Percentiles rank a stretch among this genome's conserved stretches.
Evolutionary conservation across 2,329 filamentous ascomycete genomes (phyloP).

Genomic region (Fusarium poae): DNA sequence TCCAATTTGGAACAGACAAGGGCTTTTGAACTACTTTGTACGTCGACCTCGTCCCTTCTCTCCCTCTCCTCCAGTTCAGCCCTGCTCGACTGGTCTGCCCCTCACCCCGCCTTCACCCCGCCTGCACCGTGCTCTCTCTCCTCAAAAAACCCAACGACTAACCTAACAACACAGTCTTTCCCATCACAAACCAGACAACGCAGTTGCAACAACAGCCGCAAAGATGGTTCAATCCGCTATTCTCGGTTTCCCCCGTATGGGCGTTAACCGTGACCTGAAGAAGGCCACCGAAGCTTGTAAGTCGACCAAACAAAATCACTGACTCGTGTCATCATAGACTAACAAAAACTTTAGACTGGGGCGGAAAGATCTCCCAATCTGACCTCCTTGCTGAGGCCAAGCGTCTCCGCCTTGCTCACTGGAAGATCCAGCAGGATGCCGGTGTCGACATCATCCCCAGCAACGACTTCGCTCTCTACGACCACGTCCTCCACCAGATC

Average conservation of each 20-base stretch:
- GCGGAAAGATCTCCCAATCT: conserved; percentile 90
- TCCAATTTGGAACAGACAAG: conserved; percentile 50
- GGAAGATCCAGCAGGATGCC: conserved; percentile 99
- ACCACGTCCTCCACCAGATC: conserved; percentile 97
- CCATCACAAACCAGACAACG: conserved; percentile 40
- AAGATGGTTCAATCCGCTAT: conserved; percentile 79
- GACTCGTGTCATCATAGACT: conserved; percentile 28
- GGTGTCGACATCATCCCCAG: conserved; percentile 97
- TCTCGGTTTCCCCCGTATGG: conserved; percentile 99
- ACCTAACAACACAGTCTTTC: conserved; percentile 28
- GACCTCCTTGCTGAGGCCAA: conserved; percentile 96
- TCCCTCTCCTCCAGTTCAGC: conserved; percentile 17
- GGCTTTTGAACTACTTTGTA: conserved; percentile 46
- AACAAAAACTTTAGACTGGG: conserved; percentile 72
- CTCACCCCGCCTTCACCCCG: conserved; percentile 48
- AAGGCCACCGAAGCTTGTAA: conserved; percentile 96
- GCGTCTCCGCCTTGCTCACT: conserved; percentile 95
- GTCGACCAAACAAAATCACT: conserved; percentile 58
- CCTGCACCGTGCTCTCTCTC: conserved; percentile 40
- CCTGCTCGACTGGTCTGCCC: conserved; percentile 32
- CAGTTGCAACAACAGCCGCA: conserved; percentile 53
- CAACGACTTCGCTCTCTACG: conserved; percentile 99
- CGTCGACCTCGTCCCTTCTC: conserved; percentile 22
- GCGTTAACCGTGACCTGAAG: conserved; percentile 98
- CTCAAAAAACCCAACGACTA: conserved; percentile 22